Evolutionary conservation across 2,329 filamentous ascomycete genomes (phyloP), one percentile per base, ranked within the genome.

Genomic region (Colletotrichum salicis): DNA sequence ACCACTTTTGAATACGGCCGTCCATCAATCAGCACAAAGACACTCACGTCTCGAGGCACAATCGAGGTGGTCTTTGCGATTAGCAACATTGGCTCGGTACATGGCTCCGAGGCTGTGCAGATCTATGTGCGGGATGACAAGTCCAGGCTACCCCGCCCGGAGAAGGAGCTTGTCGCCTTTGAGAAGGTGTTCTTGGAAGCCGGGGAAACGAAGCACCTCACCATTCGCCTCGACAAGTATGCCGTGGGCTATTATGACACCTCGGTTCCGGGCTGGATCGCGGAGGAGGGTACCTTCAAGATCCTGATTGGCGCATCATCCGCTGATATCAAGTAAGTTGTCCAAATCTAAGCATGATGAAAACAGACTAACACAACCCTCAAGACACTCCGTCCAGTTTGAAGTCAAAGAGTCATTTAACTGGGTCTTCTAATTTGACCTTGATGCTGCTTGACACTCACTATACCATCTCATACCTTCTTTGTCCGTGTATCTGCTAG

Each of bases 121-220:
- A 83, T 90, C 2, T 94, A 94, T 75, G 84, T 94, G 59, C 84
- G 85, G n/a, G 90, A 92, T 67, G 84, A 88, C 61, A 89, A 88
- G 78, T 90, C 90, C 1, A 83, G 86, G 11, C 83, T 94, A n/a
- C 88, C 88, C 0, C 83, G 92, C 27, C 92, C 92, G 0, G 88
- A 90, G 75, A 93, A 94, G 81, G 92, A 94, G 80, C 84, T 94
- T 1, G 90, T 90, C 41, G 91, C 90, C 0, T 94, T 94, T 76
- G 87, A 88, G 70, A 93, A 93, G 80, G 86, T 92, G 0, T 84
- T 82, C 61, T 80, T 94, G 3, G 84, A 88, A 56, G 82, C 86
- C 1, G 90, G 89, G 4, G 86, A 88, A 82, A 88, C 86, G 0
- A 85, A 82, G 74, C 85, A 88, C 70, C 78, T 88, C 41, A 80